A percentile compares a stretch with the other conserved stretches of the same genome.
phyloP scores from a whole-genome alignment of 2,329 filamentous ascomycete species.

The Botryotinia calthae region DNA sequence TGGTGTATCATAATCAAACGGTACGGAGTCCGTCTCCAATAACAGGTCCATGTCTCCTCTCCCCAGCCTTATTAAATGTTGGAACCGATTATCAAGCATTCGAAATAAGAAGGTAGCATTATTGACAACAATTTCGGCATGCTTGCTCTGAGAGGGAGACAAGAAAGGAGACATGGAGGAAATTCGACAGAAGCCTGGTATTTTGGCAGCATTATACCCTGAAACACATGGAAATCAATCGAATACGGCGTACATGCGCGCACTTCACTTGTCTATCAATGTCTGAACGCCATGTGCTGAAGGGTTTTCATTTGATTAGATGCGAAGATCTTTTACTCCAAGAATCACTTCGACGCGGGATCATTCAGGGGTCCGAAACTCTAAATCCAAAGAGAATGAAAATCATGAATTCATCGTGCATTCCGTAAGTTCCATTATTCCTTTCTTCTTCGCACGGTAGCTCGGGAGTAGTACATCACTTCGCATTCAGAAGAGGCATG shows the following conservation, averaged over 20 bases:
- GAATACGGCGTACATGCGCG: not conserved
- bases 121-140: not conserved
- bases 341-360: slow-evolving; percentile 1
- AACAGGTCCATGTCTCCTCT: not conserved
- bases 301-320: slow-evolving; percentile 1
- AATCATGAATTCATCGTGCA: slow-evolving; percentile 8
- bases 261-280: slow-evolving; percentile 1
- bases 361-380: slow-evolving; percentile 12
- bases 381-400: slow-evolving; percentile 5
- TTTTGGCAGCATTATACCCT: not conserved
- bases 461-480: not conserved
- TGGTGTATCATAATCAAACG: not conserved
- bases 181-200: not conserved
- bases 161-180: not conserved
- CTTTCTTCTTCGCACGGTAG: not conserved
- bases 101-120: not conserved
- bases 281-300: not conserved
- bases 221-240: not conserved
- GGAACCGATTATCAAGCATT: not conserved
- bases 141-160: not conserved
- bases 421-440: not conserved
- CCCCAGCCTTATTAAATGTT: not conserved
- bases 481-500: not conserved
- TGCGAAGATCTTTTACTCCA: slow-evolving; percentile 7
- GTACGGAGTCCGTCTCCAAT: not conserved